Evolutionary conservation across 768 basidiomycete genomes (phyloP), one percentile per base, ranked within the genome.

Genomic region (Pulveroboletus sp.): DNA sequence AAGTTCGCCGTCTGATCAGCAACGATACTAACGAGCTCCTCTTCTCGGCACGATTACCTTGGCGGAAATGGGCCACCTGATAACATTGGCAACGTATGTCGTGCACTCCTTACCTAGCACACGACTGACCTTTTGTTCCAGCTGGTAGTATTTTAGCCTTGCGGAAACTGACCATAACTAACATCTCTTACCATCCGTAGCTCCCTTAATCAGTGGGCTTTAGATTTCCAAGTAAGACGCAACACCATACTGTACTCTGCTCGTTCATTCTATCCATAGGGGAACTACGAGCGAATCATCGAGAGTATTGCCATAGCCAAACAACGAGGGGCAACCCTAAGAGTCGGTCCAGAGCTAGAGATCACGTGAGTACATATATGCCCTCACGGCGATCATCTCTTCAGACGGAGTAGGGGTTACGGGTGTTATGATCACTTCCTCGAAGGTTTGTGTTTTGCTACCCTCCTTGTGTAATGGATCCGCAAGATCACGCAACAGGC

Each of bases 341-440:
- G 96, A 65, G 95, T 99, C 21, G 96, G 96, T 10, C 96, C 96
- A 8, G 96, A 98, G 64, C 76, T 98, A 6, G 96, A 99, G 71
- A 93, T 99, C 54, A 86, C 95, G 87, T 93, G 57, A 43, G 80
- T 63, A 3, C 42, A 15, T 26, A 46, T 8, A 28, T 41, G 36
- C 17, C 43, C 43, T 0, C 12, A 5, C 35, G 5, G 6, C 0
- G 10, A 1, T 33, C 39, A 36, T 49, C 10, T 31, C 15, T 45
- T 56, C 35, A 66, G 1, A 6, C 10, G 10, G 5, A 36, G 17
- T 59, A 94, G 92, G 21, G 96, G 95, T 5, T 99, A 98, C 71
- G 96, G 96, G 3, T 99, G 96, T 69, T 76, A 93, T 45, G 96
- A 99, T 64, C 95, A 98, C 61, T 99, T 98, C 65, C 76, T 98